Conservation (phyloP, 441 rosid genomes). For the Mallotus repandus region DNA sequence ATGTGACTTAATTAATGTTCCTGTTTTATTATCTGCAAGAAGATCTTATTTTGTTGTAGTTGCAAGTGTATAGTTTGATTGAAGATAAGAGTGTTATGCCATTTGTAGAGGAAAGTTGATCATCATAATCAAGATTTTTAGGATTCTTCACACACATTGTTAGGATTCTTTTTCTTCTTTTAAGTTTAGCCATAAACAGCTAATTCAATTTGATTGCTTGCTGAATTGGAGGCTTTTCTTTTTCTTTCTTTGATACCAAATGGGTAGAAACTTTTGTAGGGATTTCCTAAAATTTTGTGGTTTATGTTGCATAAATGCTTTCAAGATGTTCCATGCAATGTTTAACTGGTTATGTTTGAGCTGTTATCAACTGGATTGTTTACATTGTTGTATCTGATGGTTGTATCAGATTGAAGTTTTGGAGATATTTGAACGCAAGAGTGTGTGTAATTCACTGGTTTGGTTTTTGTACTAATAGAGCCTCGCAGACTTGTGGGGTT, state of each 20-base stretch:
- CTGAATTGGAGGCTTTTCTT: no score
- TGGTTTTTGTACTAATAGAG: neutral
- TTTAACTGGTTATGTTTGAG: neutral
- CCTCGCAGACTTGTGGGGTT: slow-evolving; percentile 22
- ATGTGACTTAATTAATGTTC: no score
- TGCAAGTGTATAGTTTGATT: no score
- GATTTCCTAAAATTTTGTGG: neutral
- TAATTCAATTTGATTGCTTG: neutral
- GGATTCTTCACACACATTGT: neutral
- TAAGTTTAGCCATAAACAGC: neutral
- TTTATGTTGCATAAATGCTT: neutral
- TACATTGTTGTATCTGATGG: slow-evolving; percentile 20
- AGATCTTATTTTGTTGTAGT: no score
- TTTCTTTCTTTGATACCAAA: no score
- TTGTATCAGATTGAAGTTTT: slow-evolving; percentile 11
- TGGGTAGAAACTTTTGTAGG: neutral
- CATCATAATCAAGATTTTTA: neutral
- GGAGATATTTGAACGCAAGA: neutral
- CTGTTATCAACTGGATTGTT: slow-evolving; percentile 17
- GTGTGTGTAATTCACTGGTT: no score
- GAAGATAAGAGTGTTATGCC: neutral
- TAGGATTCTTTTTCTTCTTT: neutral
- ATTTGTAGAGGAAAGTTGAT: neutral
- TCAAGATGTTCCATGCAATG: neutral
- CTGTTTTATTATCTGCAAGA: no score